Evolutionary conservation across 768 basidiomycete genomes (phyloP), one percentile per base, ranked within the genome.

Genomic region (Lactarius indigo): DNA sequence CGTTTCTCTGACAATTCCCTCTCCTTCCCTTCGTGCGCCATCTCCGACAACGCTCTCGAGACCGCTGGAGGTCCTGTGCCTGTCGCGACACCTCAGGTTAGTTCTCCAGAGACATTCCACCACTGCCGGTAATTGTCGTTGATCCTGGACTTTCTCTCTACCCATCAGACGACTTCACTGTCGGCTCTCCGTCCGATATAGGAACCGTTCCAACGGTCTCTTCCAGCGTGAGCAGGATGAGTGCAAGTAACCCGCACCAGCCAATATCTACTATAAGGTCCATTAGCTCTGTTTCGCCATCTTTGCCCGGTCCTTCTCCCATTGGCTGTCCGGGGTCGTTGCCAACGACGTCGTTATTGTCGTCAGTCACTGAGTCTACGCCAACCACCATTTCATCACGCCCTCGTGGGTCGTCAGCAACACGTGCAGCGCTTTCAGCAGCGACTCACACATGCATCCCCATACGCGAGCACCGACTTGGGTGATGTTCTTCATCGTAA

Each of bases 251-350:
- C 26, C 63, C 42, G 50, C 55, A 9, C 44, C 65, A 23, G 50
- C 68, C 35, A 44, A 57, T 44, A 31, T 41, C 31, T 18, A 54
- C 68, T 54, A 50, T 47, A 30, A 61, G 61, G n/a, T 57, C 65
- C 7, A 20, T 39, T 31, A 59, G 62, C 4, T 57, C 59, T 31
- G 28, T 55, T 57, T 55, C 52, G 41, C 41, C 57, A 3, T 28
- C 64, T 8, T 41, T 70, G 12, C 75, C 76, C 10, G 71, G 67
- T 55, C 71, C 73, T 20, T 73, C 73, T 17, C 74, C 73, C 9
- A 73, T 73, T 33, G 57, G 55, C 10, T 66, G 70, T 20, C 72
- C 74, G 8, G 65, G 70, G 0, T 66, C 77, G 18, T 73, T 76
- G 10, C 69, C 74, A 12, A 63, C 73, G 20, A 63, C 74, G 71